Base-by-base conservation (phyloP, 768 basidiomycete genomes). In the Lepiota subincarnata region DNA sequence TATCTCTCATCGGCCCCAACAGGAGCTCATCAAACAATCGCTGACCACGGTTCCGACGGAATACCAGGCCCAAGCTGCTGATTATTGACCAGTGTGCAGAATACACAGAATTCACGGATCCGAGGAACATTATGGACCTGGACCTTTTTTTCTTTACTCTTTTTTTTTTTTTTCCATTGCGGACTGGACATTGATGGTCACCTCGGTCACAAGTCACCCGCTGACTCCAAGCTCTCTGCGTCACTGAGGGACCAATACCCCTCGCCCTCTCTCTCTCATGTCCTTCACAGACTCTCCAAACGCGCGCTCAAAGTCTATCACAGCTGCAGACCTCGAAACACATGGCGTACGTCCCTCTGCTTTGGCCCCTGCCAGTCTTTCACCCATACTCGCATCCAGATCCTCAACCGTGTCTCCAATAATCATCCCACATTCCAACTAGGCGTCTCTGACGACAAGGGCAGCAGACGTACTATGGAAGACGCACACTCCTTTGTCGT, bases 401-500 rank as follows among this genome's bases (percentile, higher is more conserved):
- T 82, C 50, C 74, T 91, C 55, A 91, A 91, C 68, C 77, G 88
- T 53, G 88, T 92, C 66, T 86, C 90, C 14, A 68, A 75, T 47
- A 76, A 83, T 53, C 83, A 86, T 59, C 66, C 77, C 1, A 75
- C 81, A 4, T 92, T 84, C 68, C 76, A 83, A 50, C 78, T 92
- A 34, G 89, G 89, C 19, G 69, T 82, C 45, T 75, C 85, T 34
- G 93, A 96, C 61, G 92, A 97, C 71, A 93, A 86, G 69, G 92
- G 94, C 43, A 80, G 87, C 50, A 77, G 97, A 57, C 77, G 96
- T 58, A 91, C 88, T 46, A 98, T 98, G 97, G 97, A 98, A 70
- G 97, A 98, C 67, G 84, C 92, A 6, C 94, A 98, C 68, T 92
- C 93, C 19, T 97, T 98, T 64, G 85, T 98, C 55, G 89, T 95